Base-by-base conservation (phyloP, 2,329 filamentous ascomycete species). In the Chrysosporium keratinophilum region DNA sequence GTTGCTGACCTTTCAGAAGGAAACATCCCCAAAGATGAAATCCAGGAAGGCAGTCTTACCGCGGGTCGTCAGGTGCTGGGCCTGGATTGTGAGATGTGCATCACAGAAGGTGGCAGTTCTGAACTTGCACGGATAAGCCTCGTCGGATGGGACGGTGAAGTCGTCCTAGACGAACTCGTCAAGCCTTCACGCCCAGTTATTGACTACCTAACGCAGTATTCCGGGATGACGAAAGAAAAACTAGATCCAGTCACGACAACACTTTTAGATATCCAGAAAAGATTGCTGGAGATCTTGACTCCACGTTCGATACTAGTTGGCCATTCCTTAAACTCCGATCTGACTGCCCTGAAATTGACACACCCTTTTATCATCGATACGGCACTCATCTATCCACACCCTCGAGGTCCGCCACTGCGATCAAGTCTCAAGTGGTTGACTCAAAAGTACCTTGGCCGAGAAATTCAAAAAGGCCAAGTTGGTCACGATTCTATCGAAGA, bases 21-120 rank as follows among this genome's bases (percentile, higher is more conserved):
- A 2, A 69, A 79, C 47, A 77, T 85, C 5, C 81, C 84, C 1
- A 85, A 89, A 49, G 68, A 71, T 4, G 80, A 89, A 52, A 82
- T 95, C 55, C 77, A 95, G 68, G 74, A 83, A 61, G 91, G 89
- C 53, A 91, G 88, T 67, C 74, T 95, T 55, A 94, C 88, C 0
- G 87, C 82, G 31, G 93, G 90, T 35, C 81, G 88, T 58, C 79
- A 84, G 37, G 74, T 96, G 10, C 74, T 94, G 47, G 85, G 88
- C 1, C 76, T 98, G 52, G 93, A 98, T 67, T 98, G 93, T 70
- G 93, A 98, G 70, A 98, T 98, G 93, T 95, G 90, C 67, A 83
- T 88, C 71, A 94, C 89, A 1, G 86, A 84, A 56, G 82, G 85
- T 57, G 82, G 82, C 46, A 80, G 87, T 59, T 88, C 85, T 58